These are phyloP conservation scores for Sicyos baderoa DNA, from an alignment of 306 rosid genomes.

Conservation along the genomic window DNA sequence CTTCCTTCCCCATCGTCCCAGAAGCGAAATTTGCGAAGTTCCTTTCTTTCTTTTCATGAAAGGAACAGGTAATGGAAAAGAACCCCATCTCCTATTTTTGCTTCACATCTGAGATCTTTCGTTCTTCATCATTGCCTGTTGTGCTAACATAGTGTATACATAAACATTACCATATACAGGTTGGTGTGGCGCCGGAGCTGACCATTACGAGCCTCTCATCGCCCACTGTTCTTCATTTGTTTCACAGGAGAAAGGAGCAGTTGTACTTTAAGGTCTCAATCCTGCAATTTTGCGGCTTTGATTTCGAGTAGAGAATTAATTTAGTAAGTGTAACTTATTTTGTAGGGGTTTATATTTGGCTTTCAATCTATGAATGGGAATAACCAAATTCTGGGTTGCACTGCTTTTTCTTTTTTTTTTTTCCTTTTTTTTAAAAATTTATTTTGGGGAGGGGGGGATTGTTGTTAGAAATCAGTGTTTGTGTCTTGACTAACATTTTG, in stretches of 20 bases:
- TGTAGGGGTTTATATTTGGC: too few relatives aligned
- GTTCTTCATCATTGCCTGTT: neutral
- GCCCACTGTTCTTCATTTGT: slow-evolving; percentile 59
- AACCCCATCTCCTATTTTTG: slow-evolving; percentile 1
- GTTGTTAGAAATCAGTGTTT: slow-evolving; percentile 10
- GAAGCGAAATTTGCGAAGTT: slow-evolving; percentile 61
- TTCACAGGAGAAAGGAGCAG: slow-evolving; percentile 86
- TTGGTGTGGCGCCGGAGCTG: slow-evolving; percentile 99
- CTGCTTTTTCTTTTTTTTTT: slow-evolving; percentile 34
- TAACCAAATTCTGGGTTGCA: neutral
- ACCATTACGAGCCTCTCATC: slow-evolving; percentile 84
- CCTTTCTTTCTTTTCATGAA: slow-evolving; percentile 98
- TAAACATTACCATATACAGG: slow-evolving; percentile 36
- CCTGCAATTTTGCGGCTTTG: slow-evolving; percentile 76
- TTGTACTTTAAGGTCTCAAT: slow-evolving; percentile 57
- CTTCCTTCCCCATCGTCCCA: slow-evolving; percentile 95
- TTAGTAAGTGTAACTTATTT: neutral
- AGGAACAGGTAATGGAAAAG: slow-evolving; percentile 80
- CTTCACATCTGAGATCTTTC: neutral
- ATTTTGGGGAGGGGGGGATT: neutral
- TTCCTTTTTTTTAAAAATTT: too few relatives aligned
- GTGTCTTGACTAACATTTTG: slow-evolving; percentile 10
- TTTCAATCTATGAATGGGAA: neutral
- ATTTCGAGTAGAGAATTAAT: slow-evolving; percentile 12
- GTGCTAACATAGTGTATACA: neutral